phyloP scores from a whole-genome alignment of 108 stramenopile species.

The Nannochloropsis granulata region DNA sequence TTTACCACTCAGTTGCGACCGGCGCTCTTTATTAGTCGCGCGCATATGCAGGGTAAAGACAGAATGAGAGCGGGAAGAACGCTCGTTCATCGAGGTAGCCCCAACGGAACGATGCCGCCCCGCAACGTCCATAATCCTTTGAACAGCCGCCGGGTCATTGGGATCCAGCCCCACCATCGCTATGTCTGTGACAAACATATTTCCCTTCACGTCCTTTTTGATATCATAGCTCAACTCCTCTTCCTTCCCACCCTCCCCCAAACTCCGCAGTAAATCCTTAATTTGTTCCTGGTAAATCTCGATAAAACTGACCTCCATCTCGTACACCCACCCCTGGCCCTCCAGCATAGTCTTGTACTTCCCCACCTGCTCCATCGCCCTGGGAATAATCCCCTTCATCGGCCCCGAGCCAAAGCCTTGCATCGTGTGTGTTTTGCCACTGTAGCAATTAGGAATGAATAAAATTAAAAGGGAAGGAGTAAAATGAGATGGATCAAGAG shows the following conservation, averaged over 20 bases:
- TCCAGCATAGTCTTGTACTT: slow-evolving; percentile 55
- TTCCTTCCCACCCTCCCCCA: neutral
- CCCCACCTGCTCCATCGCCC: slow-evolving; percentile 62
- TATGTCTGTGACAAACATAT: slow-evolving; percentile 69
- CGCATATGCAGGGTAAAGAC: slow-evolving; percentile 94
- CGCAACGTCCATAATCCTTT: slow-evolving; percentile 58
- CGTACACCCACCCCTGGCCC: slow-evolving; percentile 82
- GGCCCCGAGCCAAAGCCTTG: slow-evolving; percentile 59
- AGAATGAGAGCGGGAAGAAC: slow-evolving; percentile 89
- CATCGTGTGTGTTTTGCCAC: slow-evolving; percentile 95
- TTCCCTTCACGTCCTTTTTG: slow-evolving; percentile 20
- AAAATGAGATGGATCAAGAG: neutral
- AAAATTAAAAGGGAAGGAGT: neutral
- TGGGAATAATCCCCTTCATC: slow-evolving; percentile 86
- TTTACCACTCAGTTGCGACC: slow-evolving; percentile 50
- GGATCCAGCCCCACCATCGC: slow-evolving; percentile 62
- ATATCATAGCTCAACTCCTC: slow-evolving; percentile 8
- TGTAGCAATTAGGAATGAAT: slow-evolving; percentile 5
- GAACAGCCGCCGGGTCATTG: slow-evolving; percentile 55
- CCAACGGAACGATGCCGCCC: slow-evolving; percentile 78
- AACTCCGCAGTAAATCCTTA: slow-evolving; percentile 61
- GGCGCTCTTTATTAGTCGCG: slow-evolving; percentile 57
- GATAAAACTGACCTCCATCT: slow-evolving; percentile 76
- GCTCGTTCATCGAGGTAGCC: slow-evolving; percentile 92
- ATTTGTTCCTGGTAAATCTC: slow-evolving; percentile 99